A percentile compares a stretch with the other conserved stretches of the same genome.
Conservation (phyloP, 176 grass and related monocot species). For the Paspalum notatum region DNA sequence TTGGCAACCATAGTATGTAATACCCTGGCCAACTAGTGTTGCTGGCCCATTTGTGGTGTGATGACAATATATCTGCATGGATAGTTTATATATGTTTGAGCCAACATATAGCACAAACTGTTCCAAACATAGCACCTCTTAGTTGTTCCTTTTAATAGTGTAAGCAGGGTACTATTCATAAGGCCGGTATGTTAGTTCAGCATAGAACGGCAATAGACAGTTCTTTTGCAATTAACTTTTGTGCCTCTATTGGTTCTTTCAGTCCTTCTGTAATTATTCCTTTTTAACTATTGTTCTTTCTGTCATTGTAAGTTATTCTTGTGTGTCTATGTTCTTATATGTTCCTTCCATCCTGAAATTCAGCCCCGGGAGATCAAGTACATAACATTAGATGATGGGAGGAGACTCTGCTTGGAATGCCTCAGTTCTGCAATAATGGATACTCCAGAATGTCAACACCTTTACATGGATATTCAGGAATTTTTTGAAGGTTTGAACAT, state of each 20-base stretch:
- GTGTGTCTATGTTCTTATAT: conserved; percentile 4
- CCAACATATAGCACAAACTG: neutral
- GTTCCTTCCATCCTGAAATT: conserved; percentile 40
- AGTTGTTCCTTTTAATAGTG: neutral
- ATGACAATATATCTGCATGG: neutral
- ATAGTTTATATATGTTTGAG: conserved; percentile 2
- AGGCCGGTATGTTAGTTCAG: neutral
- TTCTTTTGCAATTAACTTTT: neutral
- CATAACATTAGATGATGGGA: conserved; percentile 90
- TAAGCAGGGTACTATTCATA: neutral
- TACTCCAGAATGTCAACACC: conserved; percentile 80
- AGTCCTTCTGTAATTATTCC: neutral
- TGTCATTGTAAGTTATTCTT: neutral
- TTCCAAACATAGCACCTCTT: neutral
- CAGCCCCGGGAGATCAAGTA: conserved; percentile 77
- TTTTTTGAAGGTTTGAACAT: conserved; percentile 97
- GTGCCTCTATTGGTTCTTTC: conserved; percentile 14
- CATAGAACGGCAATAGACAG: neutral
- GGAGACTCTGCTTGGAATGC: conserved; percentile 94
- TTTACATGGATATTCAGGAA: conserved; percentile 94
- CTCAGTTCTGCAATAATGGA: conserved; percentile 90
- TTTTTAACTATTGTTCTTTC: conserved; percentile 18
- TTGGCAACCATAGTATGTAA: neutral
- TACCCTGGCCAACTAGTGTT: neutral
- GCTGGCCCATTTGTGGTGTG: neutral